Base-by-base conservation (phyloP, 1,139 yeast genomes). In the Protomyces macrosporus region DNA sequence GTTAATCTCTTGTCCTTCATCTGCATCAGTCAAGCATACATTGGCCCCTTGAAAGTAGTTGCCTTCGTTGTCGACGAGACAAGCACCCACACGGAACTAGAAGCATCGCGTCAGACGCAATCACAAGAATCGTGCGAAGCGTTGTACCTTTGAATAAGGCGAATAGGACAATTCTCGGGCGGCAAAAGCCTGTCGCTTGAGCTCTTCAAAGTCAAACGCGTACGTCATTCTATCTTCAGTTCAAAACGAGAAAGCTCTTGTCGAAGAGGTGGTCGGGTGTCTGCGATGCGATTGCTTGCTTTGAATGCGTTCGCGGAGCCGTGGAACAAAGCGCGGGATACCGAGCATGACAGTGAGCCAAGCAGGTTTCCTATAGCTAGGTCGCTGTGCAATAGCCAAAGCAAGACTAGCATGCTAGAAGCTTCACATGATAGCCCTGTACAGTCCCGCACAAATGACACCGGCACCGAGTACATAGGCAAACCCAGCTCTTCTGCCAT, bases 71-170 rank as follows among this genome's bases (percentile, higher is more conserved):
- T 53, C 58, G 16, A 60, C 45, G 48, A 60, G 48, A 45, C 63
- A 60, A 3, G 63, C 63, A n/a, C 63, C 63, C n/a, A 60, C 63
- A 16, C 63, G 55, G 50, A 60, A 60, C 58, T 60, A 12, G 34
- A 35, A 39, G 33, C 34, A 45, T n/a, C 14, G 42, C 6, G n/a
- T 39, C 42, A 39, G 42, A n/a, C 14, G 12, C 42, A n/a, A 5
- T 39, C 14, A 39, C 16, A 39, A 39, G n/a, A 10, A 9, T n/a
- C 2, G 42, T 14, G 12, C 14, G 48, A 42, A 23, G 23, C 23
- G 23, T 23, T 16, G 30, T 1, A 42, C 48, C 48, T 42, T 42
- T 32, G 48, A 42, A 30, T 42, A 42, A 4, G 48, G 48, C 48
- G 48, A 42, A 16, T 42, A 42, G 12, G 48, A 42, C 6, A 42